Percentiles rank a stretch among this genome's conserved stretches.
Conservation (phyloP, 2,329 filamentous ascomycete species). For the Lachnellula suecica region DNA sequence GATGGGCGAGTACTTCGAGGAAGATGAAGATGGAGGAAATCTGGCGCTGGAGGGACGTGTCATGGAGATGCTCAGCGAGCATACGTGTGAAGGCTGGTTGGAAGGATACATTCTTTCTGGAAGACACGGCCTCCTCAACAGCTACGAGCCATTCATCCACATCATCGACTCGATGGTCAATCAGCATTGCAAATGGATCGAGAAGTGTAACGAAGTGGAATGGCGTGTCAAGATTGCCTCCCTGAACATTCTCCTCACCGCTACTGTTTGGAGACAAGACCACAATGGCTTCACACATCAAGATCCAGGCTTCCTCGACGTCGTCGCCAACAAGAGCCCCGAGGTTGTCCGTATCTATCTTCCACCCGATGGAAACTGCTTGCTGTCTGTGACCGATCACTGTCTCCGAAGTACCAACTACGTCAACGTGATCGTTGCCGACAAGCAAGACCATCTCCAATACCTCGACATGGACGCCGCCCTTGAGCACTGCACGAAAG, state of each 20-base stretch:
- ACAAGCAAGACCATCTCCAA: constrained; percentile 78
- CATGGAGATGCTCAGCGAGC: constrained; percentile 84
- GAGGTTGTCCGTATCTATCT: constrained; percentile 81
- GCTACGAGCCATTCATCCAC: constrained; percentile 81
- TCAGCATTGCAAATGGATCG: constrained; percentile 83
- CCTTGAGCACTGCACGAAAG: constrained; percentile 75
- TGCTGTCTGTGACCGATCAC: constrained; percentile 75
- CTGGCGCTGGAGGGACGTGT: constrained; percentile 67
- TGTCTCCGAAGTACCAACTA: constrained; percentile 74
- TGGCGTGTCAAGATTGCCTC: constrained; percentile 74
- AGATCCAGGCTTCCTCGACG: constrained; percentile 77
- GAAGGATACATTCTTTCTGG: constrained; percentile 77
- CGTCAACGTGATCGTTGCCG: constrained; percentile 77
- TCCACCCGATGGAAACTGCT: constrained; percentile 75
- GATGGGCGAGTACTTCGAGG: constrained; percentile 76
- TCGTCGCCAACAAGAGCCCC: constrained; percentile 77
- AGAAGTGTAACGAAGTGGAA: constrained; percentile 77
- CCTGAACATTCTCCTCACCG: constrained; percentile 76
- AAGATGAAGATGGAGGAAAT: constrained; percentile 74
- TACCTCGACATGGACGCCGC: constrained; percentile 74
- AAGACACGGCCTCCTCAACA: constrained; percentile 74
- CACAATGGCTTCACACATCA: constrained; percentile 85
- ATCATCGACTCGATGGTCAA: constrained; percentile 86
- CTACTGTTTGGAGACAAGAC: constrained; percentile 79
- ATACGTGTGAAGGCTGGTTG: constrained; percentile 77